These are phyloP conservation scores for Carex arenaria DNA, from an alignment of 202 grass and related monocot genomes.

Conservation along the genomic window DNA sequence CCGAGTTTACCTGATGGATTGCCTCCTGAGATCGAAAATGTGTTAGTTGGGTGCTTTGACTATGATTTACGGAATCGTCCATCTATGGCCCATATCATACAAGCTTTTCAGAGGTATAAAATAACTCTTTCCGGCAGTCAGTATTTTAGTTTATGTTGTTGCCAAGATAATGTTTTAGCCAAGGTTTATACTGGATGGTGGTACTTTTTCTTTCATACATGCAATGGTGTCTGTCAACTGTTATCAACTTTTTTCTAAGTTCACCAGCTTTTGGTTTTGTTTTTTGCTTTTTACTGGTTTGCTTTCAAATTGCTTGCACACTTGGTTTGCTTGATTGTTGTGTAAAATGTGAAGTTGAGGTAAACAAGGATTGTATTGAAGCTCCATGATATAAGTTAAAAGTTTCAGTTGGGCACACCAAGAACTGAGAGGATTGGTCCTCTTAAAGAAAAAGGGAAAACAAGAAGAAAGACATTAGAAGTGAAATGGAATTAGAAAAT, in stretches of 20 bases:
- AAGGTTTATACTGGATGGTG: constrained; percentile 5
- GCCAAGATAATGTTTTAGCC: not conserved
- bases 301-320: not conserved
- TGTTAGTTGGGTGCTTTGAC: constrained; percentile 82
- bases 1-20: constrained; percentile 63
- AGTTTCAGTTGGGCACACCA: not conserved
- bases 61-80: constrained; percentile 79
- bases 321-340: not conserved
- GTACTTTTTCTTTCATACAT: not conserved
- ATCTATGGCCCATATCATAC: constrained; percentile 73
- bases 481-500: not conserved
- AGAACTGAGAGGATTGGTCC: not conserved
- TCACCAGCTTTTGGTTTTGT: not conserved
- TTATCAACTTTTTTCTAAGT: not conserved
- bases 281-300: not conserved
- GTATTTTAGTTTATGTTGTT: constrained; percentile 3
- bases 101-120: constrained; percentile 69
- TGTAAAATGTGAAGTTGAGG: not conserved
- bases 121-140: constrained; percentile 10
- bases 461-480: not conserved
- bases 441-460: not conserved
- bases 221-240: not conserved
- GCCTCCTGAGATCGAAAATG: constrained; percentile 54
- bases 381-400: too few species aligned
- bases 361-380: not conserved